Evolutionary conservation across 805 yeast species (phyloP).

Genomic region (Middelhovenomyces tepae): DNA sequence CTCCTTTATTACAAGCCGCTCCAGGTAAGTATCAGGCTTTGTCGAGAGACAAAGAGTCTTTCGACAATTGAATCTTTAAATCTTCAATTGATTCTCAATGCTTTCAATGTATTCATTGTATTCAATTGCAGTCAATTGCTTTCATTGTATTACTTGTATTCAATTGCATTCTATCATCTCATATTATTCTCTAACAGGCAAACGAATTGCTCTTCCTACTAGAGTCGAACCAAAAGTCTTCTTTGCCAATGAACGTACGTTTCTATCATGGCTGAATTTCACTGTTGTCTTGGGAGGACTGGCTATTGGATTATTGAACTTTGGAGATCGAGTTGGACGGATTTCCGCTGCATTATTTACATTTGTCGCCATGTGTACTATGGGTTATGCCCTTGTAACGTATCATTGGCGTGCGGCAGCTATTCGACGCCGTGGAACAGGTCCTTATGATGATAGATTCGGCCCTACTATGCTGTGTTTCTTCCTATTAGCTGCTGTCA

Average conservation of each 20-base stretch:
- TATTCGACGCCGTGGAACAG: conserved; percentile 92
- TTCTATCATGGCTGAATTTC: conserved; percentile 95
- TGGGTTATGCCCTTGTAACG: conserved; percentile 90
- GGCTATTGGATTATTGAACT: conserved; percentile 91
- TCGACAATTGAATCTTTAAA: conserved; percentile 1
- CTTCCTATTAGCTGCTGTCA: conserved; percentile 86
- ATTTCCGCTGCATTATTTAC: conserved; percentile 92
- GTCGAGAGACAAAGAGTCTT: neutral
- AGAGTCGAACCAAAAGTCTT: conserved; percentile 98
- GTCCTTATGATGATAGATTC: conserved; percentile 98
- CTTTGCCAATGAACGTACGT: conserved; percentile 98
- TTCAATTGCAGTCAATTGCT: neutral
- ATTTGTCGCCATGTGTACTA: conserved; percentile 92
- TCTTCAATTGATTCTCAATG: too few relatives aligned
- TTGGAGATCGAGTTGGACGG: conserved; percentile 90
- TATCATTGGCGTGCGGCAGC: conserved; percentile 99
- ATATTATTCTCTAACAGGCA: conserved; percentile 39
- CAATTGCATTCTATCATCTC: conserved; percentile 5
- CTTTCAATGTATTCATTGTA: too few relatives aligned
- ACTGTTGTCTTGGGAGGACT: conserved; percentile 96
- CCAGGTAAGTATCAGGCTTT: conserved; percentile 40
- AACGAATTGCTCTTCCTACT: conserved; percentile 95
- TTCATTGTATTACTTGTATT: neutral
- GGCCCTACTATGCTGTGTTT: conserved; percentile 97
- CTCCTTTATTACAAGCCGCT: conserved; percentile 63